Base-by-base conservation (phyloP, 164 flowering plant genomes). In the Vitis rupestris region DNA sequence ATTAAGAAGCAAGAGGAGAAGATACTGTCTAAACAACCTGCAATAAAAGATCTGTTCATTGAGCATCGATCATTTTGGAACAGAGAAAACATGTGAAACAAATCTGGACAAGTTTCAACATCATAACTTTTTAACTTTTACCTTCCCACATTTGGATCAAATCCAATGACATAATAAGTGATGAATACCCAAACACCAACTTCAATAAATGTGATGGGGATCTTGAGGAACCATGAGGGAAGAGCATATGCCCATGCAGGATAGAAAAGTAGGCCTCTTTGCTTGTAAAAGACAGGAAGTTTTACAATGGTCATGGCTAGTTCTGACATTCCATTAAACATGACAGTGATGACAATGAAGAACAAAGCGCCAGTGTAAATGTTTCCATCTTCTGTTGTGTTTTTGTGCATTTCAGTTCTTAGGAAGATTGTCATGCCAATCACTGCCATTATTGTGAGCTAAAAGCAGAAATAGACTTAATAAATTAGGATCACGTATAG, bases 211-310 rank as follows among this genome's bases (percentile, higher is more conserved):
- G 87, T 65, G 8, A 87, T 58, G 1, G 97, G 97, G 17, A 89
- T 80, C 74, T 82, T 82, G 66, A 82, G 72, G 29, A 90, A 72
- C 84, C 84, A 88, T 52, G 81, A 71, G 13, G 96, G 86, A 23
- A 90, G 74, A 8, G 89, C 71, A 66, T 75, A 87, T 15, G 85
- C 82, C 94, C 94, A 89, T 50, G 89, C 67, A 37, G 88, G 88
- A 64, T 58, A 80, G 65, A 85, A 83, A 1, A 76, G 69, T 10
- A 85, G 72, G 63, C 79, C 80, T 17, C 86, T 77, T 60, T 85
- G 88, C 81, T 84, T 84, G 76, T 75, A 82, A 57, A 82, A 84
- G 19, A 82, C 79, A 0, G 88, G 88, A 78, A 84, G 84, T 64
- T 74, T 80, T 0, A 65, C 53, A 52, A 84, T 73, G 4, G 82